Conservation (phyloP, 352 stramenopile genomes). For the Phytophthora pseudosyringae region DNA sequence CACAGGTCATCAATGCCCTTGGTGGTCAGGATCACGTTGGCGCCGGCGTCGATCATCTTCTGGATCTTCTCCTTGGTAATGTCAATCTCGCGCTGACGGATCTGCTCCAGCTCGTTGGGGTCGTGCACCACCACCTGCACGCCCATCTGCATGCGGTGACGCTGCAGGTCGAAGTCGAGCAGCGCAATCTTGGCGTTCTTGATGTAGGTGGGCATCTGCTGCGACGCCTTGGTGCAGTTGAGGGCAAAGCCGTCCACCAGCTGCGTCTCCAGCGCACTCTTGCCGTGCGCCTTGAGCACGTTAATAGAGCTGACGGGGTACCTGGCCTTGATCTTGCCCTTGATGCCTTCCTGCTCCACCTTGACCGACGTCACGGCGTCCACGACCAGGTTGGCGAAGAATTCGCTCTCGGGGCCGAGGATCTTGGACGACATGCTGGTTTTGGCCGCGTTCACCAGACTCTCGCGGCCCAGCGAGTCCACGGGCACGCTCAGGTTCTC, state of each 20-base stretch:
- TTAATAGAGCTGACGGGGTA: slow-evolving; percentile 99
- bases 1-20: slow-evolving; percentile 99
- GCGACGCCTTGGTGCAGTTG: slow-evolving; percentile 96
- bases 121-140: slow-evolving; percentile 93
- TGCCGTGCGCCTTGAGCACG: slow-evolving; percentile 97
- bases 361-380: slow-evolving; percentile 97
- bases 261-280: slow-evolving; percentile 89
- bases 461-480: slow-evolving; percentile 93
- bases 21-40: slow-evolving; percentile 99
- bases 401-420: slow-evolving; percentile 96
- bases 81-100: slow-evolving; percentile 99
- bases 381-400: slow-evolving; percentile 98
- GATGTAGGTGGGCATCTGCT: slow-evolving; percentile 98
- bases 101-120: slow-evolving; percentile 97
- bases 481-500: slow-evolving; percentile 97
- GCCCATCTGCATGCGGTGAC: slow-evolving; percentile 98
- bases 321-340: slow-evolving; percentile 84
- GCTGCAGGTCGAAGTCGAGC: slow-evolving; percentile 99
- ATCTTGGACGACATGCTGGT: slow-evolving; percentile 99
- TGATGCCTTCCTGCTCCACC: slow-evolving; percentile 87
- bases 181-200: slow-evolving; percentile 96
- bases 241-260: slow-evolving; percentile 97
- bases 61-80: slow-evolving; percentile 99
- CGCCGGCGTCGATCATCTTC: slow-evolving; percentile 98
- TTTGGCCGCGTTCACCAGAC: slow-evolving; percentile 97